Evolutionary conservation across 2,329 filamentous ascomycete genomes (phyloP).

Genomic region (Domatiomyces globalis): DNA sequence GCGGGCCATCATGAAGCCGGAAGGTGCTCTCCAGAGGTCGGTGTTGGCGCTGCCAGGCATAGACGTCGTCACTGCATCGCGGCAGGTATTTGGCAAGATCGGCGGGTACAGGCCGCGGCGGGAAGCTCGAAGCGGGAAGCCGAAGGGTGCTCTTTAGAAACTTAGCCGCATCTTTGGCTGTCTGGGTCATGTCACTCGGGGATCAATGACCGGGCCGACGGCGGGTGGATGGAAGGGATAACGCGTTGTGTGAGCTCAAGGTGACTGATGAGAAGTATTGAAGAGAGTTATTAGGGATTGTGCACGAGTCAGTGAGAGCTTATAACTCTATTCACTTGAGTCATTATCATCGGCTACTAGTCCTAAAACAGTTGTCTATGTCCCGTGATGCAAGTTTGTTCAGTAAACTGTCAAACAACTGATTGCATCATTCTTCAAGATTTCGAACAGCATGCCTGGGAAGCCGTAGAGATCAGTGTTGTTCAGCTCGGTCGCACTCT

Average conservation of each 20-base stretch:
- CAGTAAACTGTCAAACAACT: constrained; percentile 82
- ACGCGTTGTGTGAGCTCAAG: too few relatives aligned
- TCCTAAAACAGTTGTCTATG: not conserved
- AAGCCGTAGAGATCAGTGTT: constrained; percentile 86
- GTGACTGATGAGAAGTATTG: too few relatives aligned
- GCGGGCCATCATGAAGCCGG: constrained; percentile 84
- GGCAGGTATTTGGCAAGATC: constrained; percentile 48
- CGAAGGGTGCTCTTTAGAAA: constrained; percentile 62
- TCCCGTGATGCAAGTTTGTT: constrained; percentile 13
- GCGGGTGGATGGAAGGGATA: too few relatives aligned
- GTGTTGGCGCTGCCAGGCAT: constrained; percentile 61
- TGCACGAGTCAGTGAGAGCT: constrained; percentile 20
- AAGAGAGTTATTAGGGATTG: constrained; percentile 1
- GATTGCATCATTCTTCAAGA: constrained; percentile 80
- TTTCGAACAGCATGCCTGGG: constrained; percentile 87
- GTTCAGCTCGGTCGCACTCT: constrained; percentile 44
- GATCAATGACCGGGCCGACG: too few relatives aligned
- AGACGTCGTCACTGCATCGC: constrained; percentile 74
- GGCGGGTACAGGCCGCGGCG: constrained; percentile 32
- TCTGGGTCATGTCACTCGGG: constrained; percentile 15
- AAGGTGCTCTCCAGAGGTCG: constrained; percentile 46
- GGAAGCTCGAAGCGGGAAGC: constrained; percentile 61
- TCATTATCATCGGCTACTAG: not conserved
- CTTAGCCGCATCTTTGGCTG: constrained; percentile 28
- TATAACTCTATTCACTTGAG: not conserved